A percentile compares a stretch with the other conserved stretches of the same genome.
These are phyloP conservation scores for Erythrobasidium yunnanense DNA, from an alignment of 768 basidiomycete species.

Conservation along the genomic window DNA sequence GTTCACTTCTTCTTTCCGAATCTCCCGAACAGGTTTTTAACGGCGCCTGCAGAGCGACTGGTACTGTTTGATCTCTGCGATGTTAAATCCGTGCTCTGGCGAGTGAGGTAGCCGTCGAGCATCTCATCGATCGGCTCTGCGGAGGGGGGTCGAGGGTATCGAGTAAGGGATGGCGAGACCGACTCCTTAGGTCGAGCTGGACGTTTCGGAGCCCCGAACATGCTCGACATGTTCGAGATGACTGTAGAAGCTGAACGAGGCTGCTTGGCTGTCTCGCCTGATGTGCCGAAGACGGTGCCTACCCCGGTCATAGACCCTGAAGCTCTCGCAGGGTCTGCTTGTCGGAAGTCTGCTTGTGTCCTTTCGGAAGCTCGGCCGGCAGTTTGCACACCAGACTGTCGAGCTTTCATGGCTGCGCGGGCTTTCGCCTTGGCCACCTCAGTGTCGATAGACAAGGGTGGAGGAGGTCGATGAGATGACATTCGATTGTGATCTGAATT, in stretches of 20 bases:
- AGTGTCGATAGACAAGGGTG: not conserved
- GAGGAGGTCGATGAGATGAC: not conserved
- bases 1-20: not conserved
- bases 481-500: not conserved
- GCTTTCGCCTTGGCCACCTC: not conserved
- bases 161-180: not conserved
- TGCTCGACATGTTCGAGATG: not conserved
- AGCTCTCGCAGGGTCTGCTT: not conserved
- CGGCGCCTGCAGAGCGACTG: not conserved
- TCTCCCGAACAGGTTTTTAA: not conserved
- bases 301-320: not conserved
- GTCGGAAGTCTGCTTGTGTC: not conserved
- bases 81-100: not conserved
- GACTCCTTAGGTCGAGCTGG: conserved; percentile 1
- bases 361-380: not conserved
- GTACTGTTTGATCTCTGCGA: not conserved
- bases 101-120: not conserved
- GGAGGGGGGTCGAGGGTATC: conserved; percentile 7
- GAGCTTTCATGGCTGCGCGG: not conserved
- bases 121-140: not conserved
- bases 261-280: not conserved
- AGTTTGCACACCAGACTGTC: not conserved
- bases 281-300: not conserved
- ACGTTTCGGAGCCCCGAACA: conserved; percentile 11
- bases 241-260: not conserved